Evolutionary conservation across 2,329 filamentous ascomycete genomes (phyloP).

Genomic region (Aspergillus sp.): DNA sequence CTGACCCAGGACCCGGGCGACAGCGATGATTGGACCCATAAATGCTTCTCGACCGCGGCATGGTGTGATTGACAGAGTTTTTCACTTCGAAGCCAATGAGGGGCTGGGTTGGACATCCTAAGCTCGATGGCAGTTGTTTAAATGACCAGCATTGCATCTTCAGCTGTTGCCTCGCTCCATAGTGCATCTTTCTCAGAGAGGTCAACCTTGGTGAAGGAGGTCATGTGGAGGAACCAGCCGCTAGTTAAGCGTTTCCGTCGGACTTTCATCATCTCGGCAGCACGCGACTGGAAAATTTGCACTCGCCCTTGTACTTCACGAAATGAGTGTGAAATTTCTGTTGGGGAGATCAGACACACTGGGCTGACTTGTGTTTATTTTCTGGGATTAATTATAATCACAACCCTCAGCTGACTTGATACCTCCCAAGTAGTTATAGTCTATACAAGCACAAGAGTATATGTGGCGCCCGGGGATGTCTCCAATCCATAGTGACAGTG

Average conservation of each 20-base stretch:
- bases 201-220: background rate
- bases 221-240: constrained; percentile 9
- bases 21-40: background rate
- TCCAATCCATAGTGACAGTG: background rate
- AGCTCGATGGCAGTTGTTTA: background rate
- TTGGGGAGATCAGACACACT: background rate
- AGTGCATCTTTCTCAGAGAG: background rate
- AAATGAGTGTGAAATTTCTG: background rate
- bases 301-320: background rate
- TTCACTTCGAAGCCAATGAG: background rate
- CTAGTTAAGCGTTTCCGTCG: background rate
- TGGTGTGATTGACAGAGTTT: constrained; percentile 7
- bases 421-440: background rate
- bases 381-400: background rate
- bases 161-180: background rate
- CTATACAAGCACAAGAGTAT: background rate
- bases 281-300: constrained; percentile 14
- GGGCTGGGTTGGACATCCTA: background rate
- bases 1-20: background rate
- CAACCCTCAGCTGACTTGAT: background rate
- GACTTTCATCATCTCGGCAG: constrained; percentile 8
- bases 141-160: background rate
- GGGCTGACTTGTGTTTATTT: background rate
- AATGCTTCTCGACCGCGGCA: background rate
- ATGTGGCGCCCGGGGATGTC: background rate